Base-by-base conservation (phyloP, 495 filamentous ascomycete genomes). In the Neurospora tetrasperma region DNA sequence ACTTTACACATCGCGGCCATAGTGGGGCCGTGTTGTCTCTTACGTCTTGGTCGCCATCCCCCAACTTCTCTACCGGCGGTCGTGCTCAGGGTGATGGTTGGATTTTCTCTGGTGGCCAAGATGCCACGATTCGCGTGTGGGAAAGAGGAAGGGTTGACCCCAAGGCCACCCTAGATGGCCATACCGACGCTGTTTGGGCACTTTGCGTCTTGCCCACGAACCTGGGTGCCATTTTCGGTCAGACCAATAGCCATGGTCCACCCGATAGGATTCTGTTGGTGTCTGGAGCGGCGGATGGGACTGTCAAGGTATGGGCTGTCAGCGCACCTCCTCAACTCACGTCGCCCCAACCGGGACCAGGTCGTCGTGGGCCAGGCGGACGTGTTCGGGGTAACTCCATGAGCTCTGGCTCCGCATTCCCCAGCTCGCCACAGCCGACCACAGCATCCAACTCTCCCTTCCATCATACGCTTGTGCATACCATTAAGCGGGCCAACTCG, bases 21-120 rank as follows among this genome's bases (percentile, higher is more conserved):
- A 88, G 88, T 27, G 95, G 96, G 11, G 88, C 93, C n/a, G 94
- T 99, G 11, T 92, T 94, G 69, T 93, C 88, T 9, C 83, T 99
- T 11, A 90, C 96, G 3, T 91, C 96, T 4, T 97, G 92, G 84
- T 93, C 94, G 2, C 88, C 93, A 4, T 88, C 90, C 7, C 90
- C 93, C 54, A 92, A 92, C 76, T 96, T 97, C 80, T 92, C 91
- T 10, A 96, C 93, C 40, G 94, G 94, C 23, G 94, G 94, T 10
- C 89, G 94, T 71, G 91, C 90, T 1, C 85, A 90, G 71, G 93
- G 93, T 23, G 94, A 97, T 75, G 96, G 96, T 7, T 98, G 96
- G 96, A 91, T 99, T 44, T 98, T 99, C 81, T 98, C 94, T 20
- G 96, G 96, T 54, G 96, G 96, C 4, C 93, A 97, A 78, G 96